Base-by-base conservation (phyloP, 2,329 filamentous ascomycete species). In the Penicillium sp. region DNA sequence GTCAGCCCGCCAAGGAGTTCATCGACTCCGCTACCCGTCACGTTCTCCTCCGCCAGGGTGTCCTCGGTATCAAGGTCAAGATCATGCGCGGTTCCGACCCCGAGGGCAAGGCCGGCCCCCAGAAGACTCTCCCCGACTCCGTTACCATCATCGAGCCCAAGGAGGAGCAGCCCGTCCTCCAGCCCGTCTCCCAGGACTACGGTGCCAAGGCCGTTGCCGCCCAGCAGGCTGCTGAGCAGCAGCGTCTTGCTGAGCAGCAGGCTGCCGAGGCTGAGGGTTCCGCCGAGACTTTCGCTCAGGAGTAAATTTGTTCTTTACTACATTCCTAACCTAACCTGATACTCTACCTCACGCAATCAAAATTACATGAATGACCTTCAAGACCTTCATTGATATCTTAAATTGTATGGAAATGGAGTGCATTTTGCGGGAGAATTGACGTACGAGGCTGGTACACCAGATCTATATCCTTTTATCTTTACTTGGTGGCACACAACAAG, bases 61-160 rank as follows among this genome's bases (percentile, higher is more conserved):
- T 99, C 67, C 85, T 99, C 67, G 94, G 94, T 83, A 99, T 99
- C 85, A 99, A 99, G 88, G 94, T 99, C 81, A 99, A 99, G 92
- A 99, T 99, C 84, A 99, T 99, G 94, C 92, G 95, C 79, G 94
- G 94, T 77, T 94, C 91, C 71, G 94, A 99, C 84, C 94, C 94
- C 78, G 92, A 97, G 83, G 94, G 94, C 88, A 99, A 99, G 88
- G 87, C 91, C 73, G 92, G 94, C 69, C 92, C 93, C 72, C 90
- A 92, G 82, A 97, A 97, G 88, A 88, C 92, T 68, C 90, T 99
- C 66, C 94, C 94, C 70, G 94, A 99, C 80, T 91, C 92, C 77
- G 94, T 99, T 79, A 97, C 93, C 79, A 94, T 99, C 82, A 96
- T 97, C 81, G 94, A 99, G 85, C 95, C 94, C 81, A 99, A 99